Evolutionary conservation across 73 alveolate species (phyloP).

Genomic region (Effrenium voratum): DNA sequence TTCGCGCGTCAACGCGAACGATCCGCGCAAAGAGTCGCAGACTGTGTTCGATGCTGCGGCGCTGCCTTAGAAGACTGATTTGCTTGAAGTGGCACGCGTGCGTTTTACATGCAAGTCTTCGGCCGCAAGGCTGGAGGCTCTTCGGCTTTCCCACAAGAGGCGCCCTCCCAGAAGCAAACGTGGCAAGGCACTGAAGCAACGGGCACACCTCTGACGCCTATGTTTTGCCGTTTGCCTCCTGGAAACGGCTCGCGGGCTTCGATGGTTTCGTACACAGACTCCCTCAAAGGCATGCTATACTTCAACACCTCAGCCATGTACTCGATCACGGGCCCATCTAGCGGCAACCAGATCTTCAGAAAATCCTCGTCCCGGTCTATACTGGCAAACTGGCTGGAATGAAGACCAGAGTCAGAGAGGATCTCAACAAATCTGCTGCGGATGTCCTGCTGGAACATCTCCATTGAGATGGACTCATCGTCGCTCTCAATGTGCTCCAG

Average conservation of each 20-base stretch:
- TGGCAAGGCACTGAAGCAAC: too few relatives aligned
- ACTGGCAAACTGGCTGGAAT: constrained; percentile 28
- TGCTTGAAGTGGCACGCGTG: too few relatives aligned
- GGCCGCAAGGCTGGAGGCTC: too few relatives aligned
- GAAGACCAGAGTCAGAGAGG: constrained; percentile 35
- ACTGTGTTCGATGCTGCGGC: too few relatives aligned
- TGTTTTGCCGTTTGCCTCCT: too few relatives aligned
- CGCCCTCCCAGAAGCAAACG: too few relatives aligned
- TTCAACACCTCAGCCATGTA: constrained; percentile 63
- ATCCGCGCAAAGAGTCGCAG: too few relatives aligned
- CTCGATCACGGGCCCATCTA: constrained; percentile 30
- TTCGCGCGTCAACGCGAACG: too few relatives aligned
- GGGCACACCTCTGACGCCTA: too few relatives aligned
- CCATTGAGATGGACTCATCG: constrained; percentile 52
- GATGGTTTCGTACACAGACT: constrained; percentile 12
- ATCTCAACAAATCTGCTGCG: constrained; percentile 5
- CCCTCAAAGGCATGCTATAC: constrained; percentile 72
- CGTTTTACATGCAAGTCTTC: too few relatives aligned
- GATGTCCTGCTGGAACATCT: constrained; percentile 6
- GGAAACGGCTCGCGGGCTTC: constrained; percentile 44
- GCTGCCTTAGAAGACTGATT: too few relatives aligned
- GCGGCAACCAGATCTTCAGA: constrained; percentile 51
- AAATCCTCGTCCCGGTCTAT: constrained; percentile 46
- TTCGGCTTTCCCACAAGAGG: too few relatives aligned
- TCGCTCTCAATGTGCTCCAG: constrained; percentile 37